Conservation (phyloP, 2,329 filamentous ascomycete genomes). For the Claviceps citrina region DNA sequence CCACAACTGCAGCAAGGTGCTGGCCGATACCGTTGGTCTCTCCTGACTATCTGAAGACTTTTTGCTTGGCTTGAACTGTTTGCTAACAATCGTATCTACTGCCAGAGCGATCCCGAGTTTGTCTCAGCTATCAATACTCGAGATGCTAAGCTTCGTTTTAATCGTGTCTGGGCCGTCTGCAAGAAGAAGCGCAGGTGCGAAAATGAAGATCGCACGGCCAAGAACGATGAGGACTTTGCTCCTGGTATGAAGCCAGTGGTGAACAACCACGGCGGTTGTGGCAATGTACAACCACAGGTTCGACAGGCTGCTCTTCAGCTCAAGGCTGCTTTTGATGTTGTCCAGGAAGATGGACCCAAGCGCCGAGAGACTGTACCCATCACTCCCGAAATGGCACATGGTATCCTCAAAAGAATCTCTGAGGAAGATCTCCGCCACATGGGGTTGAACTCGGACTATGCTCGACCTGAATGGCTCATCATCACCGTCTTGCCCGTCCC, state of each 20-base stretch:
- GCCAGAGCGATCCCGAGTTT: slow-evolving; percentile 72
- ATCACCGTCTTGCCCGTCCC: slow-evolving; percentile 89
- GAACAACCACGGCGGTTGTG: slow-evolving; percentile 72
- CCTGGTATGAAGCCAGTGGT: slow-evolving; percentile 37
- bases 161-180: slow-evolving; percentile 79
- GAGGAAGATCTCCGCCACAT: slow-evolving; percentile 72
- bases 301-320: slow-evolving; percentile 76
- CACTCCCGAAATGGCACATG: slow-evolving; percentile 69
- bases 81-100: slow-evolving; percentile 40
- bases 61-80: slow-evolving; percentile 28
- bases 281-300: slow-evolving; percentile 77
- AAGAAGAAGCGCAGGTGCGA: slow-evolving; percentile 80
- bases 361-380: slow-evolving; percentile 68
- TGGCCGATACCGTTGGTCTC: slow-evolving; percentile 92
- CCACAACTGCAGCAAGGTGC: slow-evolving; percentile 95
- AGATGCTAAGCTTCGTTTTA: slow-evolving; percentile 89
- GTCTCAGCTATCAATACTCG: slow-evolving; percentile 65
- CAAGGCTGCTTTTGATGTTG: slow-evolving; percentile 54
- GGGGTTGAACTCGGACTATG: slow-evolving; percentile 87
- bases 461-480: slow-evolving; percentile 96
- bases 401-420: slow-evolving; percentile 73
- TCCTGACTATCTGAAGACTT: slow-evolving; percentile 36
- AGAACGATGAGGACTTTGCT: slow-evolving; percentile 54
- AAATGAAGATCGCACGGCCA: slow-evolving; percentile 55
- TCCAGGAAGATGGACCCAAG: slow-evolving; percentile 51